Base-by-base conservation (phyloP, 345 rosid genomes). In the Gossypium australe region DNA sequence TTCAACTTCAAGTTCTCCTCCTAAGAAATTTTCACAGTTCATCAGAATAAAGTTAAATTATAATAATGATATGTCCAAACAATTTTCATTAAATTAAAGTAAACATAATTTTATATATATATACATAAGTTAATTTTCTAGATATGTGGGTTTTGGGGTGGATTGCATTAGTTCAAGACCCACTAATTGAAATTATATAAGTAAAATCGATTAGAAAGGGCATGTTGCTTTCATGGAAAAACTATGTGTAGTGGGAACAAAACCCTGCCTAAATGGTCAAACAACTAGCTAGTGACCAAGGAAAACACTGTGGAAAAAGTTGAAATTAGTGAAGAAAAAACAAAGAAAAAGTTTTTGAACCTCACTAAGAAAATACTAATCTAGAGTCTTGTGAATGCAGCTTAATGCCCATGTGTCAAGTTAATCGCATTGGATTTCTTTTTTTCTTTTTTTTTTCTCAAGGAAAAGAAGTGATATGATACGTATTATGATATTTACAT, bases 1-100 rank as follows among this genome's bases (percentile, higher is more conserved):
- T 87, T 95, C 80, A 93, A 58, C 84, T 87, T 84, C 86, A 86
- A 78, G 85, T 93, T 95, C 80, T 51, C 73, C 49, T 38, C 49
- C 74, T 70, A 45, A 25, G 4, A 12, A 44, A 71, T 38, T 47
- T 56, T 18, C 49, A 14, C 52, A 24, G 9, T 48, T 60, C 8
- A 49, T 9, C 2, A 52, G 22, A 66, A 66, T 10, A 59, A 66
- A 4, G 34, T 9, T 22, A 47, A 67, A 67, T 12, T 18, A 65
- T 64, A 61, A 61, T 61, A 14, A 29, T 61, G 22, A 7, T 34
- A 17, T 63, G 9, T 34, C 53, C 17, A 49, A 49, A 49, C 51
- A 47, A 47, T 60, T 60, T 27, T 4, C 5, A 13, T 60, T 25
- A 13, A 25, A 4, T 1, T 6, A 60, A 25, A 13, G 3, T 12